These are phyloP conservation scores for Prunus armeniaca DNA, from an alignment of 306 rosid genomes.

Conservation along the genomic window DNA sequence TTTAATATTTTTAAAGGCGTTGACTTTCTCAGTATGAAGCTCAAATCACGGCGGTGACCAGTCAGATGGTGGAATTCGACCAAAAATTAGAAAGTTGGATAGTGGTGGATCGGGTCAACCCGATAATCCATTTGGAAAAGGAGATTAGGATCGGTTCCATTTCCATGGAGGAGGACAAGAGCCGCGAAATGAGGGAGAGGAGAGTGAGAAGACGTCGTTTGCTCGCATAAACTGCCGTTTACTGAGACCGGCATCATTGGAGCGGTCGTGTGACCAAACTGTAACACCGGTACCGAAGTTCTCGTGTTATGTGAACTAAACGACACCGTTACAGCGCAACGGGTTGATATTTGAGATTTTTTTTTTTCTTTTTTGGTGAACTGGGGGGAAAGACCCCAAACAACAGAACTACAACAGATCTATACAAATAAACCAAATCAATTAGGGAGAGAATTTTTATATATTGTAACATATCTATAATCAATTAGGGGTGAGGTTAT, in stretches of 20 bases:
- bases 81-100: too few species aligned
- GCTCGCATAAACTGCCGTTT: neutral
- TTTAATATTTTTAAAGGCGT: conserved; percentile 10
- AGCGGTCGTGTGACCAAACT: neutral
- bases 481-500: too few species aligned
- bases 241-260: neutral
- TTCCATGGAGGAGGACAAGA: conserved; percentile 4
- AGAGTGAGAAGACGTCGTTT: neutral
- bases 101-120: neutral
- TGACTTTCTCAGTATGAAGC: neutral
- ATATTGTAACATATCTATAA: too few species aligned
- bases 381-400: too few species aligned
- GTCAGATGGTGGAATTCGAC: neutral
- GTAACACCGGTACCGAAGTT: neutral
- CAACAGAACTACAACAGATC: too few species aligned
- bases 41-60: neutral
- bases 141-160: neutral
- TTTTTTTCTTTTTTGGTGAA: too few species aligned
- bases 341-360: neutral
- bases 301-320: neutral
- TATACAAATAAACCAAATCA: too few species aligned
- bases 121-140: too few species aligned
- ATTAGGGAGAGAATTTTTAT: too few species aligned
- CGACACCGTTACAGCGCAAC: neutral
- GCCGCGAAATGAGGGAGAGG: neutral